A percentile compares a stretch with the other conserved stretches of the same genome.
Conservation (phyloP, 148 eudicot species). For the Vaccinium vitisidaea region DNA sequence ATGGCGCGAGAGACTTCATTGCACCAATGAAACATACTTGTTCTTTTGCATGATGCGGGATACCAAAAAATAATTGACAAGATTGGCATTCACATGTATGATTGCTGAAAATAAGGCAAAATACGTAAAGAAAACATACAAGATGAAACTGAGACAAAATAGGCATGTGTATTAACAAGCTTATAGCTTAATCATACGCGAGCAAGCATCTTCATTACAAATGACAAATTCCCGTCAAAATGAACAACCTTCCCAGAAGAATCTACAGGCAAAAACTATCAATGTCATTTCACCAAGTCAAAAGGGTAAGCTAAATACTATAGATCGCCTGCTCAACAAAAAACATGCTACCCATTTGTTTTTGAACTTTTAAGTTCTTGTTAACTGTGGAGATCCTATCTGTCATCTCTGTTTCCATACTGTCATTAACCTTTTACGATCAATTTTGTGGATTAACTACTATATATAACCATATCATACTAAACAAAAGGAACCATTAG, state of each 20-base stretch:
- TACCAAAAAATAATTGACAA: not conserved
- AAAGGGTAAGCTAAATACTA: not conserved
- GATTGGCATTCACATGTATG: not conserved
- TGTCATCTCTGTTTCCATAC: constrained; percentile 6
- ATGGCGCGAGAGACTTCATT: not conserved
- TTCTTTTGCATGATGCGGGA: not conserved
- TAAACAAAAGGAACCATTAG: constrained; percentile 15
- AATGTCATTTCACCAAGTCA: not conserved
- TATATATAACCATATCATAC: not conserved
- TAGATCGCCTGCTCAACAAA: not conserved
- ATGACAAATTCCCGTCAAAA: not conserved
- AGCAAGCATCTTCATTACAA: constrained; percentile 8
- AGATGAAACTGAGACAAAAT: constrained; percentile 6
- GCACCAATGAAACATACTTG: not conserved
- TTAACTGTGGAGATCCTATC: not conserved
- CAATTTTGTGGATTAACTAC: not conserved
- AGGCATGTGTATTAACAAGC: not conserved
- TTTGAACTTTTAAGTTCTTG: not conserved
- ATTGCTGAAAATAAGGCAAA: not conserved
- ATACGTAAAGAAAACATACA: not conserved
- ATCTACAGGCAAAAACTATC: not conserved
- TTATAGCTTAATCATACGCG: not conserved
- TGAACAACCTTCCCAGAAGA: not conserved
- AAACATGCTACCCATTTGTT: not conserved
- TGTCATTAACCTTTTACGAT: not conserved